Evolutionary conservation across 176 grass and related monocot species (phyloP).

Genomic region (Ampelocalamus luodianensis): DNA sequence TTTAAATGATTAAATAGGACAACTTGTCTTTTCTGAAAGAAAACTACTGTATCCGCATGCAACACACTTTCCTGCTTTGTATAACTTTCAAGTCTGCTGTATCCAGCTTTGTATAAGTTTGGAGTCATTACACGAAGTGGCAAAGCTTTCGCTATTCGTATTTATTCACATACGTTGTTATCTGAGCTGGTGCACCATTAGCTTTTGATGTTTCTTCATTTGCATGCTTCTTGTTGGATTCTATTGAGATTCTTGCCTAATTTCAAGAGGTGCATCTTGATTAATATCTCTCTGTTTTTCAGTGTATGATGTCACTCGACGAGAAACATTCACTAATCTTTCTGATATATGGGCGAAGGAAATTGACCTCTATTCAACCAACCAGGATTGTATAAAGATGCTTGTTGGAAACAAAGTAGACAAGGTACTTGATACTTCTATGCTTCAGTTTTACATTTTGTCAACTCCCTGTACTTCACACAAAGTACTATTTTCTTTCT

Average conservation of each 20-base stretch:
- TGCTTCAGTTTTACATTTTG: background rate
- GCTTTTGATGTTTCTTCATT: background rate
- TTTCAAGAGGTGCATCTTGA: background rate
- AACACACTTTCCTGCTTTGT: background rate
- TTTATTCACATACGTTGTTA: background rate
- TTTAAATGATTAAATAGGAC: background rate
- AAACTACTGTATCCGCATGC: background rate
- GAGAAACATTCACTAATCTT: slow-evolving; percentile 93
- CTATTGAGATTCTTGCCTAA: background rate
- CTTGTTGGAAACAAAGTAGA: slow-evolving; percentile 98
- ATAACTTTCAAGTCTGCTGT: slow-evolving; percentile 1
- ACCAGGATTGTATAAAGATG: slow-evolving; percentile 99
- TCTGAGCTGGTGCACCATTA: background rate
- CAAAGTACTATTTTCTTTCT: background rate
- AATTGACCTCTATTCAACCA: slow-evolving; percentile 99
- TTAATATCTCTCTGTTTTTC: slow-evolving; percentile 17
- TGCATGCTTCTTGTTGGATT: background rate
- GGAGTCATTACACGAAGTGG: background rate
- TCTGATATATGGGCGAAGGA: slow-evolving; percentile 97
- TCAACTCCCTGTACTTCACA: background rate
- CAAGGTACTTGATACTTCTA: slow-evolving; percentile 61
- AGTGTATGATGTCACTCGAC: slow-evolving; percentile 91
- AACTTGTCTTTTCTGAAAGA: background rate
- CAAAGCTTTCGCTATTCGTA: background rate
- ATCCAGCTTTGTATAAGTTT: background rate